phyloP scores from a whole-genome alignment of 2,329 filamentous ascomycete species.

The Hypoxylon sp. region DNA sequence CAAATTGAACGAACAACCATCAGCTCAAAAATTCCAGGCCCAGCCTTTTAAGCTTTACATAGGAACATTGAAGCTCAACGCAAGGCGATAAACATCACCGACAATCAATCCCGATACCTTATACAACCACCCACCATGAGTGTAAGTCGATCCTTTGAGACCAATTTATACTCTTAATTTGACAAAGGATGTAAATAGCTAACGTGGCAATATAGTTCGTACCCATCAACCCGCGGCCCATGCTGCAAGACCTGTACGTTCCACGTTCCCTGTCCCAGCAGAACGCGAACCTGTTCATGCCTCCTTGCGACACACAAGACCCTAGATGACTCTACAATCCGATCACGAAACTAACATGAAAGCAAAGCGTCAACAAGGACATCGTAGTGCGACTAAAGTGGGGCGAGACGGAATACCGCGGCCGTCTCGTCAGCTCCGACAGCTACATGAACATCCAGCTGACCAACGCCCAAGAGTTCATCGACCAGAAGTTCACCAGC shows the following conservation, averaged over 20 bases:
- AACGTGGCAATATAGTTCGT: slow-evolving; percentile 76
- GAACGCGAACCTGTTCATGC: background rate
- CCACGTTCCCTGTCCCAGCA: no score
- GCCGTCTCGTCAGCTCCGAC: slow-evolving; percentile 89
- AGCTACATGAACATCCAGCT: slow-evolving; percentile 99
- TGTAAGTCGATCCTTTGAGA: slow-evolving; percentile 40
- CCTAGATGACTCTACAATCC: slow-evolving; percentile 2
- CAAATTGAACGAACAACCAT: no score
- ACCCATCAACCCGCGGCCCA: slow-evolving; percentile 94
- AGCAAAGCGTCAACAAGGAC: slow-evolving; percentile 80
- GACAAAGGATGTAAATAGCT: no score
- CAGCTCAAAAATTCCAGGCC: slow-evolving; percentile 19
- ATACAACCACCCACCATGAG: slow-evolving; percentile 46
- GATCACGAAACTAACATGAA: slow-evolving; percentile 17
- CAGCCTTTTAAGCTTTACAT: slow-evolving; percentile 1
- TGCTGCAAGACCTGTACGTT: slow-evolving; percentile 89
- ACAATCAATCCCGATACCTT: slow-evolving; percentile 24
- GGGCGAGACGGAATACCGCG: slow-evolving; percentile 98
- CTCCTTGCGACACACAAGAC: slow-evolving; percentile 5
- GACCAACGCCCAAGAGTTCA: slow-evolving; percentile 88
- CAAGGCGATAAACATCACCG: slow-evolving; percentile 9
- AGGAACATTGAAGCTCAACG: slow-evolving; percentile 20
- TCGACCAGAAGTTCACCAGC: slow-evolving; percentile 85
- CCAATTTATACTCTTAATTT: no score
- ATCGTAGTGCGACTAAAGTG: slow-evolving; percentile 95